A percentile compares a stretch with the other conserved stretches of the same genome.
Evolutionary conservation across 2,329 filamentous ascomycete genomes (phyloP).

Genomic region (Hypoxylon sp.): DNA sequence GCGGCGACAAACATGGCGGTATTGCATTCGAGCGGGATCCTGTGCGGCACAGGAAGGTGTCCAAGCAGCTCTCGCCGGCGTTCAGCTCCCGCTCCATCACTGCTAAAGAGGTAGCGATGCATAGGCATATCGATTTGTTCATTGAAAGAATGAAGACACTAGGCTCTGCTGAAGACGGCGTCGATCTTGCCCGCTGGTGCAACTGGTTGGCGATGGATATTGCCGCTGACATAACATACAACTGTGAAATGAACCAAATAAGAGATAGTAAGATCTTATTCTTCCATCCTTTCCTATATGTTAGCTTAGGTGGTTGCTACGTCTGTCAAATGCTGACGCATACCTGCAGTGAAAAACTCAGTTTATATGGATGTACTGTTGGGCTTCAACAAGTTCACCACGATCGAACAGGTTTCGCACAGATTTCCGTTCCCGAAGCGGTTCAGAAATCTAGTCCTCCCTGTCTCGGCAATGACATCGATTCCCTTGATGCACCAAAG

Average conservation of each 20-base stretch:
- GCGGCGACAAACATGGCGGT: conserved; percentile 19
- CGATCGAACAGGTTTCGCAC: conserved; percentile 19
- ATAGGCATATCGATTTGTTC: conserved; percentile 16
- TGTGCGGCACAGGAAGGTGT: conserved; percentile 17
- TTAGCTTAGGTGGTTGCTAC: no score
- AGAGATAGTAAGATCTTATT: conserved; percentile 35
- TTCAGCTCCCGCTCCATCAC: conserved; percentile 18
- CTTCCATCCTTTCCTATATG: no score
- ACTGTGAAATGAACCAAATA: conserved; percentile 27
- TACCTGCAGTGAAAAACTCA: conserved; percentile 11
- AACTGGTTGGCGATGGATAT: conserved; percentile 38
- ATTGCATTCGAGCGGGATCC: conserved; percentile 20
- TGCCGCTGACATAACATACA: conserved; percentile 36
- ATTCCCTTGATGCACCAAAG: no score
- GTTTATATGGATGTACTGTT: conserved; percentile 12
- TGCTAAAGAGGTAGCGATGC: conserved; percentile 19
- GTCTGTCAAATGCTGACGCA: no score
- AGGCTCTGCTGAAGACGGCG: conserved; percentile 8
- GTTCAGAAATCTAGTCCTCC: no score
- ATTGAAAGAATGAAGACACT: conserved; percentile 14
- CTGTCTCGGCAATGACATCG: no score
- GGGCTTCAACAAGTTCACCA: conserved; percentile 20
- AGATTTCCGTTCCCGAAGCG: conserved; percentile 30
- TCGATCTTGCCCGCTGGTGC: conserved; percentile 25
- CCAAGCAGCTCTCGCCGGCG: conserved; percentile 20